Conservation (phyloP, 768 basidiomycete species). For the Trametes cinnabarina region DNA sequence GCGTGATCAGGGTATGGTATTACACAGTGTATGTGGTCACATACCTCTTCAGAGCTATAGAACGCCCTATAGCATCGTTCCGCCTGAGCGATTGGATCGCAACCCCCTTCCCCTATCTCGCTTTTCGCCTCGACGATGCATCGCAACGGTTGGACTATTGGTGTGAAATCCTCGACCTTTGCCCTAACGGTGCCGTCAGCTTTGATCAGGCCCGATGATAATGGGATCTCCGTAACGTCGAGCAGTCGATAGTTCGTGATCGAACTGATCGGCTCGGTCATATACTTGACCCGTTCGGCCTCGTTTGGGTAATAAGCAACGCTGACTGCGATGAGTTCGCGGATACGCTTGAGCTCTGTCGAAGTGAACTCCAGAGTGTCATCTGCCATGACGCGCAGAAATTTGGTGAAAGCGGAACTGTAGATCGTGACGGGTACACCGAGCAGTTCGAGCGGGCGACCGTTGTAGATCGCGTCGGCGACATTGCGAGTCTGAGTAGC, state of each 20-base stretch:
- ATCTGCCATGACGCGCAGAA: not conserved
- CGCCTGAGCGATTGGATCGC: slow-evolving; percentile 15
- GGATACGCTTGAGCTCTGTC: not conserved
- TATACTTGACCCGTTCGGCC: not conserved
- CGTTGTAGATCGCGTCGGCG: not conserved
- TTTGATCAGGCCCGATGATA: not conserved
- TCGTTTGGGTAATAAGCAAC: not conserved
- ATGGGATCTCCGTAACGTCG: not conserved
- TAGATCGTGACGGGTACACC: not conserved
- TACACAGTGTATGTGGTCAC: not conserved
- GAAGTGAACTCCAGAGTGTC: not conserved
- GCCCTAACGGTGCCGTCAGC: not conserved
- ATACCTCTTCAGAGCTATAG: slow-evolving; percentile 8
- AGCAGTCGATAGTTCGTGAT: not conserved
- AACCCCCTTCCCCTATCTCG: slow-evolving; percentile 11
- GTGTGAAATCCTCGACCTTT: not conserved
- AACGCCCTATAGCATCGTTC: slow-evolving; percentile 10
- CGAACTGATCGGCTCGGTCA: not conserved
- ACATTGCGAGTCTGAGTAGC: not conserved
- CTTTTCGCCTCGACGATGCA: not conserved
- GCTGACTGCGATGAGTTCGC: not conserved
- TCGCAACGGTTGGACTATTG: not conserved
- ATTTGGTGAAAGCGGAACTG: not conserved
- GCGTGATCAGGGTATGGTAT: too few species aligned
- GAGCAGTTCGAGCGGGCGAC: not conserved